Percentiles rank a stretch among this genome's conserved stretches.
These are phyloP conservation scores for Podospora appendiculata DNA, from an alignment of 495 filamentous ascomycete genomes.

Conservation along the genomic window DNA sequence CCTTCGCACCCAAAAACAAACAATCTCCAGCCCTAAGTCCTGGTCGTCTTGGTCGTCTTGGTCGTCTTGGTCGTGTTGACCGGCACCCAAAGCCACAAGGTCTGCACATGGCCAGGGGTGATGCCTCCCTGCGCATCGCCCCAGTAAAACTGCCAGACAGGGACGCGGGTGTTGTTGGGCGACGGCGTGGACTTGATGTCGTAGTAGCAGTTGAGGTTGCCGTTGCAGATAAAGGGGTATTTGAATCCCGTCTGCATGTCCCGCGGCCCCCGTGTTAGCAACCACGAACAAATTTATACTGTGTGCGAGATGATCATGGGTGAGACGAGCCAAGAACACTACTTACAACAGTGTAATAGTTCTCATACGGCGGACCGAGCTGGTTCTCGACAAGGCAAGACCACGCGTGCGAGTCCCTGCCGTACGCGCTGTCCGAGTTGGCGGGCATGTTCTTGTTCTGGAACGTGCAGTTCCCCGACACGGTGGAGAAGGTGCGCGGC, in stretches of 20 bases:
- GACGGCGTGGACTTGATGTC: constrained; percentile 17
- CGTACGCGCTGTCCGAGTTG: constrained; percentile 29
- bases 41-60: background rate
- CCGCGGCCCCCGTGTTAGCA: background rate
- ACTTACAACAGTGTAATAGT: constrained; percentile 24
- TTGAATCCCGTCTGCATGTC: constrained; percentile 15
- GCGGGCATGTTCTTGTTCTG: constrained; percentile 17
- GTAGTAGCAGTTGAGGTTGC: constrained; percentile 24
- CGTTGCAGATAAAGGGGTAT: constrained; percentile 26
- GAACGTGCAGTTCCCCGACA: constrained; percentile 24
- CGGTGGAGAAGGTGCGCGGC: constrained; percentile 21
- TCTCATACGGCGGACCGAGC: constrained; percentile 1
- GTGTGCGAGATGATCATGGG: too few species aligned
- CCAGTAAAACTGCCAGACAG: constrained; percentile 28
- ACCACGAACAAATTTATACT: too few species aligned
- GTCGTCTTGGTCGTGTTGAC: background rate
- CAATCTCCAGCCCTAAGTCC: background rate
- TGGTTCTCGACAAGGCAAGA: constrained; percentile 7
- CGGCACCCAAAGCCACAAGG: constrained; percentile 23
- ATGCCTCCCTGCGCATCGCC: constrained; percentile 19
- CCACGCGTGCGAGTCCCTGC: constrained; percentile 17
- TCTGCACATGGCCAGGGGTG: constrained; percentile 21
- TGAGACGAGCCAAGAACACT: background rate
- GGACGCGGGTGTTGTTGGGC: background rate
- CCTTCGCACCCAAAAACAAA: too few species aligned